Evolutionary conservation across 2,329 filamentous ascomycete species (phyloP), one percentile per base, ranked within the genome.

Genomic region (Cyclaneusma minus): DNA sequence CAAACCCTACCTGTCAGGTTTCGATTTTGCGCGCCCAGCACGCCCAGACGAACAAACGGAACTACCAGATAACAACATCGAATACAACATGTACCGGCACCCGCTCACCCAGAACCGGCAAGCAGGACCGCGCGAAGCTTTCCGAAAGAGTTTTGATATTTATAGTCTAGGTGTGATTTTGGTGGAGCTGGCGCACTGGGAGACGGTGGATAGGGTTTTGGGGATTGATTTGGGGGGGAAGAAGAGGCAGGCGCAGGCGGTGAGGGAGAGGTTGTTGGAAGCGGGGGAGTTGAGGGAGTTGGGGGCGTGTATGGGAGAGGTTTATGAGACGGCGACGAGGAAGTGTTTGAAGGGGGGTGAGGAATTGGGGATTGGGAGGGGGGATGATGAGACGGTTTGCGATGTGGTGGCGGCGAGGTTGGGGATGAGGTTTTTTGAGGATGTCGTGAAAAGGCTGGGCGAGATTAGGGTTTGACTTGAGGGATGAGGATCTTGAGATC

Each of bases 181-280:
- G 4, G 45, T 65, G 3, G 64, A 69, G 38, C 51, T 68, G 4
- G 62, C 60, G n/a, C 56, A 60, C 33, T 67, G 63, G 62, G 42
- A 47, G 22, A 48, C 56, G 1, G 51, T 66, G 16, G 56, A 64
- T 13, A 30, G 38, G 9, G 49, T 64, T 3, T 31, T 64, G 4
- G 35, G 30, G 0, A 53, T 65, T 8, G 44, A 54, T 23, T 39
- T 52, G 33, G 38, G 43, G 35, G 51, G 50, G 7, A 48, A 48
- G 20, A 51, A 53, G 4, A 53, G 51, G n/a, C 33, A 50, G 6
- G 48, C 54, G 8, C 42, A 48, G 13, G 43, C 38, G 6, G 51
- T 59, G 1, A 43, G 50, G 13, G 37, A 48, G 10, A 36, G 36
- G 7, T 35, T 58, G 8, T 37, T 58, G 9, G 29, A 32, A 0